A percentile compares a stretch with the other conserved stretches of the same genome.
phyloP scores from a whole-genome alignment of 805 yeast genomes.

The Spathaspora boniae region DNA sequence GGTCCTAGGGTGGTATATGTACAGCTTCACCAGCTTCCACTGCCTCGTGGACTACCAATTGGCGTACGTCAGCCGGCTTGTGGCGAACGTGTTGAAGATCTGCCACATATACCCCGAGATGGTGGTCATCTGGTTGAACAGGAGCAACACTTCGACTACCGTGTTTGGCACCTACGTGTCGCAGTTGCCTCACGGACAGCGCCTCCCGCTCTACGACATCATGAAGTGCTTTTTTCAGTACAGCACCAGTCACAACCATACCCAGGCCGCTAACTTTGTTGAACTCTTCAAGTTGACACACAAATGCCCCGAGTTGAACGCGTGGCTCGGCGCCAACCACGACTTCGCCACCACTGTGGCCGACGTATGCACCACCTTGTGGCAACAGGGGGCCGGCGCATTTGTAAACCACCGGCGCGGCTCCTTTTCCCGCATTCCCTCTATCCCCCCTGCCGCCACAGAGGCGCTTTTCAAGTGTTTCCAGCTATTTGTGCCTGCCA shows the following conservation, averaged over 20 bases:
- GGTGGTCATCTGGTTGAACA: slow-evolving; percentile 9
- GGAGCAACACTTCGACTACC: background rate
- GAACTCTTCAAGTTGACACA: slow-evolving; percentile 7
- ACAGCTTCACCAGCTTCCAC: slow-evolving; percentile 7
- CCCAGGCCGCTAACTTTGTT: slow-evolving; percentile 1
- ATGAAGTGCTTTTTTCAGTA: slow-evolving; percentile 13
- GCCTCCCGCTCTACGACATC: slow-evolving; percentile 21
- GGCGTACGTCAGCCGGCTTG: slow-evolving; percentile 4
- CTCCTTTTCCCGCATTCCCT: too few species aligned
- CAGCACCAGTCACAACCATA: too few species aligned
- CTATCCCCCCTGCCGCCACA: background rate
- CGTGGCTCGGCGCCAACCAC: slow-evolving; percentile 3
- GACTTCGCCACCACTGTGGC: background rate
- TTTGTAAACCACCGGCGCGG: too few species aligned
- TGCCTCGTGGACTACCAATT: slow-evolving; percentile 9
- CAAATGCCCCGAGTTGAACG: slow-evolving; percentile 3
- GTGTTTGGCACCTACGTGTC: background rate
- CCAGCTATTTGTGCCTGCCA: slow-evolving; percentile 2
- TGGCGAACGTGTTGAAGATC: slow-evolving; percentile 8
- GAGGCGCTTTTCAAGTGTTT: slow-evolving; percentile 4
- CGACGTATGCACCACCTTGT: background rate
- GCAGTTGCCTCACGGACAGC: background rate
- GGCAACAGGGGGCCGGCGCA: background rate
- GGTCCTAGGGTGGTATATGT: slow-evolving; percentile 9
- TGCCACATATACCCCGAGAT: slow-evolving; percentile 10